Percentiles rank a stretch among this genome's conserved stretches.
These are phyloP conservation scores for Colletotrichum musicola DNA, from an alignment of 2,329 filamentous ascomycete genomes.

Conservation along the genomic window DNA sequence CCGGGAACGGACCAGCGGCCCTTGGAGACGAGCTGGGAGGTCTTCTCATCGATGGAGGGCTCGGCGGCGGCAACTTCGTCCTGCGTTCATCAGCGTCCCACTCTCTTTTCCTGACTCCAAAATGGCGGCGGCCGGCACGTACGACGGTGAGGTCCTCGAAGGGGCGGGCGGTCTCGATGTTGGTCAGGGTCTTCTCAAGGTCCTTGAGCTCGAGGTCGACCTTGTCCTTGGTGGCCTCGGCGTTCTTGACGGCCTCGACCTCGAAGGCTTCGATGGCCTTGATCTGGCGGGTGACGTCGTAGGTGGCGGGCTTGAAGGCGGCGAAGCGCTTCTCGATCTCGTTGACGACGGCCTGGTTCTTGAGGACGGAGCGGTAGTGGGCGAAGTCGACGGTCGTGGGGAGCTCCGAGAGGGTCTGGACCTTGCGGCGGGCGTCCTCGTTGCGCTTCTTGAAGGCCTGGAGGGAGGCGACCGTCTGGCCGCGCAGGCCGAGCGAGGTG, in stretches of 20 bases:
- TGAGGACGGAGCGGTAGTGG: slow-evolving; percentile 90
- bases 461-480: slow-evolving; percentile 91
- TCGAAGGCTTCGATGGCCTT: slow-evolving; percentile 99
- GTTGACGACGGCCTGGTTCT: slow-evolving; percentile 95
- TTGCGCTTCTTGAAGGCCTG: slow-evolving; percentile 99
- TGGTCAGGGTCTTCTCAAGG: slow-evolving; percentile 93
- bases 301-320: slow-evolving; percentile 90
- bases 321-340: slow-evolving; percentile 98
- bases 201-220: slow-evolving; percentile 96
- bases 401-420: slow-evolving; percentile 85
- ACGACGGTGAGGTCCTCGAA: slow-evolving; percentile 98
- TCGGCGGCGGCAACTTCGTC: slow-evolving; percentile 95
- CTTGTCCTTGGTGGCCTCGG: slow-evolving; percentile 95
- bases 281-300: slow-evolving; percentile 93
- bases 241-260: slow-evolving; percentile 95
- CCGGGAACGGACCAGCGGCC: slow-evolving; percentile 98
- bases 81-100: slow-evolving; percentile 59
- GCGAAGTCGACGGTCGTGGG: slow-evolving; percentile 91
- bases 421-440: slow-evolving; percentile 96
- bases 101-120: slow-evolving; percentile 1
- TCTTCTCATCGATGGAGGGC: slow-evolving; percentile 98
- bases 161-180: slow-evolving; percentile 95
- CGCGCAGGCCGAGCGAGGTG: slow-evolving; percentile 94
- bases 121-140: slow-evolving; percentile 65
- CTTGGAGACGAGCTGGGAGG: slow-evolving; percentile 93